Percentiles rank a stretch among this genome's conserved stretches.
phyloP scores from a whole-genome alignment of 2,329 filamentous ascomycete species.

The Fusarium acutatum region DNA sequence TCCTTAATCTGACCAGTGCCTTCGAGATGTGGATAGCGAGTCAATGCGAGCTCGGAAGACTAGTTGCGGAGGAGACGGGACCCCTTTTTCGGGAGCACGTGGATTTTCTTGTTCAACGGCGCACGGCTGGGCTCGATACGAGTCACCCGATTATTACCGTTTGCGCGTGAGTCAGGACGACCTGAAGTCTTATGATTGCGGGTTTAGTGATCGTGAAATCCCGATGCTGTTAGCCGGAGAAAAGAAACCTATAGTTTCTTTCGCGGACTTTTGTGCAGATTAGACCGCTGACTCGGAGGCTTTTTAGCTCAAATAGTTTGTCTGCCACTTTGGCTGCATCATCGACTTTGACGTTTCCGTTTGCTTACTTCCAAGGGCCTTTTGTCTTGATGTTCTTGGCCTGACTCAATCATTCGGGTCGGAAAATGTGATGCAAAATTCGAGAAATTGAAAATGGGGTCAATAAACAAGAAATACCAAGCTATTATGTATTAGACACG shows the following conservation, averaged over 20 bases:
- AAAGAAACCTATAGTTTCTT: not conserved
- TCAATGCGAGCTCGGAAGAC: not conserved
- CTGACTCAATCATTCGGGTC: rapidly evolving
- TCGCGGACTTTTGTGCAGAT: not conserved
- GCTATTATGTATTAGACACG: not conserved
- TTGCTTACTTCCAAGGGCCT: too few species aligned
- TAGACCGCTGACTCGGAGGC: not conserved
- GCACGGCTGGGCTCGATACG: not conserved
- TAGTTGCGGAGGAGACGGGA: not conserved
- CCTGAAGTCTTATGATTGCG: not conserved
- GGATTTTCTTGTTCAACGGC: not conserved
- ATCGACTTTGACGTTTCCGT: too few species aligned
- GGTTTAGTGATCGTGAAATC: not conserved
- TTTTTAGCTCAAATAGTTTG: not conserved
- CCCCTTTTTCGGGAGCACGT: not conserved
- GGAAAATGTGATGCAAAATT: not conserved
- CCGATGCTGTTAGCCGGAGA: not conserved
- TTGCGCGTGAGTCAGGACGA: not conserved
- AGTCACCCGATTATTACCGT: not conserved
- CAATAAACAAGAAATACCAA: too few species aligned
- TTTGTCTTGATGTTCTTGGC: too few species aligned
- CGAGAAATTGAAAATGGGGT: not conserved
- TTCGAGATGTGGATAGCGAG: not conserved
- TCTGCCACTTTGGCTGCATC: not conserved
- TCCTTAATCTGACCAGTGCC: not conserved